Evolutionary conservation across 495 filamentous ascomycete genomes (phyloP).

Genomic region (Hapsidospora chrysogenum): DNA sequence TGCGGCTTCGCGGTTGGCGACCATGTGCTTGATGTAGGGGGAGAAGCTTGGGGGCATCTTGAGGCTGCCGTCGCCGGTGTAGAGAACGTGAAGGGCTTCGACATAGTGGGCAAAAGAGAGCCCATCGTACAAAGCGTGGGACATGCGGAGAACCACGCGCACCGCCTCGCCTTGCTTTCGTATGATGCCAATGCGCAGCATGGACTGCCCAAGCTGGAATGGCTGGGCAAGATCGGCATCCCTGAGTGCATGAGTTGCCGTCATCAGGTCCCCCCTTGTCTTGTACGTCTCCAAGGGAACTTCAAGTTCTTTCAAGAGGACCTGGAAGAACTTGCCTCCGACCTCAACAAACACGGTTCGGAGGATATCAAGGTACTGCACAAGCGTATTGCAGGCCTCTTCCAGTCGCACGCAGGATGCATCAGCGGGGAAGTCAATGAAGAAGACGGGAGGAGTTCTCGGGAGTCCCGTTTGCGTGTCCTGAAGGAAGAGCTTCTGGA

Average conservation of each 20-base stretch:
- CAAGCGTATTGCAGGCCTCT: conserved; percentile 3
- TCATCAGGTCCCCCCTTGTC: conserved; percentile 3
- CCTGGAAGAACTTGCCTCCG: conserved; percentile 4
- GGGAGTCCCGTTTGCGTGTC: conserved; percentile 4
- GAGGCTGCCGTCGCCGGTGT: conserved; percentile 1
- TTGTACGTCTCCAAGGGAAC: conserved; percentile 4
- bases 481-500: conserved; percentile 3
- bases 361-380: conserved; percentile 5
- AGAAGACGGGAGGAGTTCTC: conserved; percentile 1
- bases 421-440: conserved; percentile 3
- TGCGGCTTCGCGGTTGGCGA: conserved; percentile 3
- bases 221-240: conserved; percentile 2
- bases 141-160: conserved; percentile 4
- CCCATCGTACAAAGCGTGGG: conserved; percentile 4
- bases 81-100: conserved; percentile 3
- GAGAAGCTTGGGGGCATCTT: background rate
- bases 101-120: conserved; percentile 3
- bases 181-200: conserved; percentile 4
- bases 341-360: conserved; percentile 4
- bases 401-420: background rate
- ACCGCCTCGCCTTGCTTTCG: background rate
- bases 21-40: conserved; percentile 4
- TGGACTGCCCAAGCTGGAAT: conserved; percentile 3
- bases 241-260: conserved; percentile 2
- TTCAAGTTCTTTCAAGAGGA: conserved; percentile 6